Evolutionary conservation across 2,329 filamentous ascomycete genomes (phyloP), one percentile per base, ranked within the genome.

Genomic region (Lojkania enalia): DNA sequence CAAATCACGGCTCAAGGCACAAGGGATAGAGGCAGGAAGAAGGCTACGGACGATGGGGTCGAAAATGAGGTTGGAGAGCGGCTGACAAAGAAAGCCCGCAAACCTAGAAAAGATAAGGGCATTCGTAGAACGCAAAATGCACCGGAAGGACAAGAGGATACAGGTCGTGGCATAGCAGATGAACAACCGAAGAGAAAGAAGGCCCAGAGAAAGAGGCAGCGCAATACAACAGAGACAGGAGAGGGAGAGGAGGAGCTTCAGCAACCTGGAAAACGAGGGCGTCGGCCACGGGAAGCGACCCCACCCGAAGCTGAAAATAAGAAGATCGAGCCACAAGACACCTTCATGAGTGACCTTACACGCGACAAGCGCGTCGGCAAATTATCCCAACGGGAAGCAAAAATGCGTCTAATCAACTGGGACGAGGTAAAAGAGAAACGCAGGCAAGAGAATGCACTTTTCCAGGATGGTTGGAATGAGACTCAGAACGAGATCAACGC

Each of bases 321-420:
- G 38, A 47, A 58, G 58, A 84, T 92, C 42, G 85, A 90, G 60
- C 75, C 82, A 16, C 78, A 79, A 18, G 79, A 77, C 3, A 78
- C 87, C 19, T 88, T 82, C 42, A 89, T 94, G 83, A 80, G 78
- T 32, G 86, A 90, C 45, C 71, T 94, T 2, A 87, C 83, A 38
- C 86, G 89, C 15, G 59, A 64, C 29, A 60, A 67, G 18, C 73
- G 87, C 16, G 85, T 86, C 44, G 88, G 88, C 45, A 88, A 87
- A 64, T 84, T 86, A 48, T 91, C 89, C 44, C 85, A 84, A 58
- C 80, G 85, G 2, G 87, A 90, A 55, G 82, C 84, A 57, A 83
- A 87, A 59, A 84, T 94, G 57, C 81, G 83, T 31, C 78, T 84
- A 53, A 82, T 88, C 32, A 80, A 88, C 52, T 75, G 77, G 70